These are phyloP conservation scores for Chaetomium strumarium DNA, from an alignment of 2,329 filamentous ascomycete genomes.

Conservation along the genomic window DNA sequence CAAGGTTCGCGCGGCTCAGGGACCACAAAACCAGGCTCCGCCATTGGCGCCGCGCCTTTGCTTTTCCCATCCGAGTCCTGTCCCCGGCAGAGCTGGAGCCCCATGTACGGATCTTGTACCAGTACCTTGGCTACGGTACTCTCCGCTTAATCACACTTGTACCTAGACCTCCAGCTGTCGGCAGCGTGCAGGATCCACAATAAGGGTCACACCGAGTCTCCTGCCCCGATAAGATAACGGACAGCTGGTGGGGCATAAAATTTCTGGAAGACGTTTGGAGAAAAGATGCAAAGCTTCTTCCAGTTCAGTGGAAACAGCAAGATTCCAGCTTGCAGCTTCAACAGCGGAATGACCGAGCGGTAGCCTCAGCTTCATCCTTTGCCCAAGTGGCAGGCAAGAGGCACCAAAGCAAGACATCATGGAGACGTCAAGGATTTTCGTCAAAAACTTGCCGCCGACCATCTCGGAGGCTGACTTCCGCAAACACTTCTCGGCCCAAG, in stretches of 20 bases:
- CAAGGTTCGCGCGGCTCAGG: conserved; percentile 6
- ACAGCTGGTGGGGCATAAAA: conserved; percentile 11
- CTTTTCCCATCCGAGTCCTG: neutral
- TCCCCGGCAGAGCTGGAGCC: no score
- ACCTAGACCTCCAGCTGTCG: no score
- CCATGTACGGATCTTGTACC: no score
- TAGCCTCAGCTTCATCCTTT: conserved; percentile 18
- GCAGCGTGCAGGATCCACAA: no score
- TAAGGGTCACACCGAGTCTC: no score
- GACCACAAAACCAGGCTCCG: conserved; percentile 3
- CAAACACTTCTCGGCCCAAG: conserved; percentile 75
- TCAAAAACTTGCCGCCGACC: conserved; percentile 79
- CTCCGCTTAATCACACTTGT: no score
- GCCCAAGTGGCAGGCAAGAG: conserved; percentile 19
- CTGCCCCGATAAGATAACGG: conserved; percentile 19
- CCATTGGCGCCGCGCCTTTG: conserved; percentile 15
- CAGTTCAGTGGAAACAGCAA: conserved; percentile 2
- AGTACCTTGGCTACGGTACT: no score
- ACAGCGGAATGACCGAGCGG: conserved; percentile 19
- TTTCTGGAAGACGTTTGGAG: conserved; percentile 12
- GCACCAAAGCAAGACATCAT: conserved; percentile 26
- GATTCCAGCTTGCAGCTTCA: neutral
- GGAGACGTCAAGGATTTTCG: conserved; percentile 64
- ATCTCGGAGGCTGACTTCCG: conserved; percentile 80
- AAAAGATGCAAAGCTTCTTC: neutral